Evolutionary conservation across 2,329 filamentous ascomycete species (phyloP), one percentile per base, ranked within the genome.

Genomic region (Elsinoe ampelina): DNA sequence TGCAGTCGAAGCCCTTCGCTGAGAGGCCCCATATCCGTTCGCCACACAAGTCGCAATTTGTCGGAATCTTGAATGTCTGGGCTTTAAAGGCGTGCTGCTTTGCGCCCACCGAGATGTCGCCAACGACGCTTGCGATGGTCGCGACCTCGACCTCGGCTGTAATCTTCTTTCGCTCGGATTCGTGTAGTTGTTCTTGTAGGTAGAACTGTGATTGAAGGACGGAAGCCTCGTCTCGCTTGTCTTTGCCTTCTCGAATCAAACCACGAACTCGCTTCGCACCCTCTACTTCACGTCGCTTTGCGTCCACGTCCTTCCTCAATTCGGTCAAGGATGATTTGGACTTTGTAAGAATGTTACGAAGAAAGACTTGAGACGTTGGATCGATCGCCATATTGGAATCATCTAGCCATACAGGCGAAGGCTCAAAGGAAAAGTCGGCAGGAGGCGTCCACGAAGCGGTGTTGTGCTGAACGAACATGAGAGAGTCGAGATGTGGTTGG

Each of bases 61-160:
- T 98, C 0, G 95, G 95, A 59, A 98, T 95, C 71, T 97, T 97
- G 79, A 97, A 98, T 0, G 93, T 97, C 68, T 97, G 90, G n/a
- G 89, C 84, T 72, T 95, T 95, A 80, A 98, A 98, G 67, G 95
- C 93, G 75, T 98, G 93, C 66, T 91, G 95, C 69, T 89, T 89
- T 10, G 91, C 91, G 15, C 92, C 92, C 17, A 95, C 77, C 1
- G 91, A 95, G 56, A 98, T 81, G 68, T 98, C 93, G 35, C 93
- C 93, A 2, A 96, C 92, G 0, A 84, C 87, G 8, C 84, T 78
- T n/a, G 89, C 92, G 67, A 98, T 95, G 1, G 91, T 95, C 1
- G 87, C 86, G 7, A 91, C 91, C 72, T 98, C 93, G 13, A 96
- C 86, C 70, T 97, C 93, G 35, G 89, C 89, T 2, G 87, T 93